phyloP scores from a whole-genome alignment of 805 yeast genomes.

The Metschnikowia colocasiae region DNA sequence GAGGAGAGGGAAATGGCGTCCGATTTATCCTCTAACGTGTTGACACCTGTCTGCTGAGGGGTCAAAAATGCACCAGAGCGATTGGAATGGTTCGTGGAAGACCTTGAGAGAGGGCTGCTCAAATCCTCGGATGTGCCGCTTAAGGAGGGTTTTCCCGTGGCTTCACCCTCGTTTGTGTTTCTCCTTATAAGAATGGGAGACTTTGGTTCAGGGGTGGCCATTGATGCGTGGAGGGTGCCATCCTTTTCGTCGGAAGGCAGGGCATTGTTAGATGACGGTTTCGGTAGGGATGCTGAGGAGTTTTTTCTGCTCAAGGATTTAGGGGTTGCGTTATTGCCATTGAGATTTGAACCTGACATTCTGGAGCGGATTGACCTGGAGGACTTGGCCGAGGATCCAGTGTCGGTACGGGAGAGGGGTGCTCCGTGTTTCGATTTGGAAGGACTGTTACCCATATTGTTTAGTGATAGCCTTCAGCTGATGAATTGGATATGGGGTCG shows the following conservation, averaged over 20 bases:
- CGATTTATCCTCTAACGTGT: slow-evolving; percentile 14
- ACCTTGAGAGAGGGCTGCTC: slow-evolving; percentile 20
- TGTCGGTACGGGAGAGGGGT: slow-evolving; percentile 55
- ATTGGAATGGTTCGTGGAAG: slow-evolving; percentile 17
- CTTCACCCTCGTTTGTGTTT: slow-evolving; percentile 38
- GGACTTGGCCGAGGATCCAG: slow-evolving; percentile 48
- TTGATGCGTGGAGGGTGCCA: slow-evolving; percentile 20
- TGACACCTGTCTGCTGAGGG: slow-evolving; percentile 19
- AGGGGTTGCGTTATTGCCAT: slow-evolving; percentile 27
- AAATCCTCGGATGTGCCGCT: slow-evolving; percentile 15
- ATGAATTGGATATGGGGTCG: not conserved
- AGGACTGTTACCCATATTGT: slow-evolving; percentile 49
- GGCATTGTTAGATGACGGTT: slow-evolving; percentile 2
- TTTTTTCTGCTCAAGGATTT: slow-evolving; percentile 29
- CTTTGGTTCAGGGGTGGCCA: slow-evolving; percentile 68
- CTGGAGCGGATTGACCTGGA: slow-evolving; percentile 45
- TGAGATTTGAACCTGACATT: slow-evolving; percentile 21
- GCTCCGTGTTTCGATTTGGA: slow-evolving; percentile 41
- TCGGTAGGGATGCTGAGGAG: slow-evolving; percentile 24
- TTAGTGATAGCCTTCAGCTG: not conserved
- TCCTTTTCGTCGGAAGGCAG: slow-evolving; percentile 21
- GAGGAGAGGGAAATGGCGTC: slow-evolving; percentile 18
- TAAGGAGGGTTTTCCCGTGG: slow-evolving; percentile 10
- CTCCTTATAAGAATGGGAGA: slow-evolving; percentile 65
- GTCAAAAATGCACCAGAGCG: slow-evolving; percentile 16